Evolutionary conservation across 441 rosid genomes (phyloP), one percentile per base, ranked within the genome.

Genomic region (Omphalea diandra): DNA sequence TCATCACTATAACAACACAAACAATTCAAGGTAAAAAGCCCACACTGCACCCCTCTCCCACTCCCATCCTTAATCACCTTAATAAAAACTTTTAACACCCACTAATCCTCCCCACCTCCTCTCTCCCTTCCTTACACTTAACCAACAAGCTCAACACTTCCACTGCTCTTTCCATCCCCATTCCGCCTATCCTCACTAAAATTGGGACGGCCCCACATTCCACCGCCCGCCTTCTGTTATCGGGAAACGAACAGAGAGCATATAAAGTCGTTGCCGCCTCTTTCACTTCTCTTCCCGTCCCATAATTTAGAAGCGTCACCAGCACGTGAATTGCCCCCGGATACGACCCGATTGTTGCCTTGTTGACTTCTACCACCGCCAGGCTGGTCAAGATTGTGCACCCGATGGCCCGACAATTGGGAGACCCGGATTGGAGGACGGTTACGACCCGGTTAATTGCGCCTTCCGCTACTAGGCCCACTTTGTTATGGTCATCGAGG

Each of bases 381-480:
- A 95, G 75, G 62, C 99, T 90, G 24, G 99, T 95, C 59, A 95
- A 63, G 43, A 95, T 67, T 6, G 99, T 93, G 20, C 98, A 96
- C 2, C 90, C 99, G n/a, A 87, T 60, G 0, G 98, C 98, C 60
- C 93, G 85, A 27, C 89, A 79, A 70, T 83, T 80, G 0, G 87
- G 80, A 10, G 89, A 85, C 67, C 90, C 94, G 60, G 61, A 71
- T 18, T 85, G 83, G 18, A 95, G 76, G 0, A 83, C 88, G 1
- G 73, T 68, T 0, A 93, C 86, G 4, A 95, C 81, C 24, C 87
- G 80, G 55, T 83, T 76, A 26, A 95, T 71, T 2, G 86, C 97
- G 3, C 99, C 97, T 76, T 95, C 99, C 1, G 99, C 99, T 0
- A 95, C 98, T 36, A 95, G 72, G 12, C 98, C 99, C 54, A 93